These are phyloP conservation scores for Podaxis mareebaensis DNA, from an alignment of 768 basidiomycete genomes.

Conservation along the genomic window DNA sequence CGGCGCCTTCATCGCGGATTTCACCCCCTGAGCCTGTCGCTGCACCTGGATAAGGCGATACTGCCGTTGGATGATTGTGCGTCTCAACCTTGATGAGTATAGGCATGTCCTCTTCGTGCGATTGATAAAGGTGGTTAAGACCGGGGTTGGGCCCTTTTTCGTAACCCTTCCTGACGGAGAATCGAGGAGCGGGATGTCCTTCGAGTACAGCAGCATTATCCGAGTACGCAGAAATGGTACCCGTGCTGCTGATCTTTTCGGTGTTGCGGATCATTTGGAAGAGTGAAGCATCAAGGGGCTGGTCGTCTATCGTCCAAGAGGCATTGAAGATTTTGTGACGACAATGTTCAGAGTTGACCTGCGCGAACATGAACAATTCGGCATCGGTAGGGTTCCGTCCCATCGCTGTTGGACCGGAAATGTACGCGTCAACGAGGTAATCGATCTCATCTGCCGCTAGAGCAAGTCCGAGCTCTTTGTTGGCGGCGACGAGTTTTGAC, in stretches of 20 bases:
- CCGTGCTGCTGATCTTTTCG: constrained; percentile 68
- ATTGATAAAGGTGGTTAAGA: constrained; percentile 49
- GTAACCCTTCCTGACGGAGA: constrained; percentile 48
- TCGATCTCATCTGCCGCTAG: constrained; percentile 87
- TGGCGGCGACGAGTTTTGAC: constrained; percentile 71
- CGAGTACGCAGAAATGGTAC: constrained; percentile 95
- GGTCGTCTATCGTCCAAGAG: constrained; percentile 86
- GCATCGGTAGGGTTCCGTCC: constrained; percentile 92
- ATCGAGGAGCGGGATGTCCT: constrained; percentile 74
- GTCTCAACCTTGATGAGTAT: constrained; percentile 98
- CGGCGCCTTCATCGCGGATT: constrained; percentile 96
- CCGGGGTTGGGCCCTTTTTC: constrained; percentile 22
- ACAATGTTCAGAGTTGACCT: constrained; percentile 99
- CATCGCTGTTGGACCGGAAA: constrained; percentile 65
- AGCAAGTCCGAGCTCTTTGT: constrained; percentile 86
- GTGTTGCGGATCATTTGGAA: constrained; percentile 99
- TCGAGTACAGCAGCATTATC: constrained; percentile 96
- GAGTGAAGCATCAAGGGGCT: constrained; percentile 64
- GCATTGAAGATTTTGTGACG: constrained; percentile 99
- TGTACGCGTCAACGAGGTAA: constrained; percentile 89
- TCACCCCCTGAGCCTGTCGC: constrained; percentile 98
- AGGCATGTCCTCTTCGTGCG: constrained; percentile 70
- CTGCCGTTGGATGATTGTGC: constrained; percentile 98
- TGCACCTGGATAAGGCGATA: constrained; percentile 98
- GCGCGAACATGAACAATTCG: constrained; percentile 99